Evolutionary conservation across 257 asterid genomes (phyloP).

Genomic region (Prunella vulgaris): DNA sequence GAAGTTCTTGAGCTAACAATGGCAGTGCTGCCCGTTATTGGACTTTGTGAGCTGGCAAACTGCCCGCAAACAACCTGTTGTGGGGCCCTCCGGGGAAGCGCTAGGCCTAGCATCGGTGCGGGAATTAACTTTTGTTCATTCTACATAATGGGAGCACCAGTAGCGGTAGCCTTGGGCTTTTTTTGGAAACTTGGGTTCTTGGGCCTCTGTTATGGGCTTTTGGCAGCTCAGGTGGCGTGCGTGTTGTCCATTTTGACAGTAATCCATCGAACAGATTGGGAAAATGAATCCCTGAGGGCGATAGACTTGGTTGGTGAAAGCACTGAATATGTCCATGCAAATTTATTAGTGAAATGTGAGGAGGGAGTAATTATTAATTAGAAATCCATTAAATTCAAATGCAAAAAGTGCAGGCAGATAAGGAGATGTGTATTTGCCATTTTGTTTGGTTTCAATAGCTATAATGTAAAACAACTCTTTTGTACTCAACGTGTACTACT

Average conservation of each 20-base stretch:
- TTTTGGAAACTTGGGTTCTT: conserved; percentile 58
- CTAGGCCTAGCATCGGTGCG: conserved; percentile 76
- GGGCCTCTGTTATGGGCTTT: conserved; percentile 91
- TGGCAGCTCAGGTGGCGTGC: conserved; percentile 86
- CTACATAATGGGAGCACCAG: conserved; percentile 82
- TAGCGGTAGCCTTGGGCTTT: conserved; percentile 71
- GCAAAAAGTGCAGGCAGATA: conserved; percentile 15
- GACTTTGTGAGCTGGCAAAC: conserved; percentile 91
- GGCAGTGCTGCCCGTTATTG: conserved; percentile 72
- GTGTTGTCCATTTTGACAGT: conserved; percentile 59
- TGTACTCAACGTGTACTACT: conserved; percentile 12
- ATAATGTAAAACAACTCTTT: conserved; percentile 16
- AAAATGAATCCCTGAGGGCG: conserved; percentile 62
- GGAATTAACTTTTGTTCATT: conserved; percentile 77
- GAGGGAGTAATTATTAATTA: conserved; percentile 35
- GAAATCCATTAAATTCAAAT: conserved; percentile 14
- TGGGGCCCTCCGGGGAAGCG: conserved; percentile 86
- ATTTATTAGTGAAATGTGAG: conserved; percentile 41
- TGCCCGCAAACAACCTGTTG: conserved; percentile 94
- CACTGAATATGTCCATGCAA: conserved; percentile 33
- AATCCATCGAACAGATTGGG: conserved; percentile 72
- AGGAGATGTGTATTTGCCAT: conserved; percentile 17
- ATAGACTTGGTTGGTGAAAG: conserved; percentile 62
- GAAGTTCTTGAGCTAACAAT: conserved; percentile 64
- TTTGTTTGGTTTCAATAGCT: conserved; percentile 1